Evolutionary conservation across 2,329 filamentous ascomycete genomes (phyloP), one percentile per base, ranked within the genome.

Genomic region (Cladosporium austrohemisphaericum): DNA sequence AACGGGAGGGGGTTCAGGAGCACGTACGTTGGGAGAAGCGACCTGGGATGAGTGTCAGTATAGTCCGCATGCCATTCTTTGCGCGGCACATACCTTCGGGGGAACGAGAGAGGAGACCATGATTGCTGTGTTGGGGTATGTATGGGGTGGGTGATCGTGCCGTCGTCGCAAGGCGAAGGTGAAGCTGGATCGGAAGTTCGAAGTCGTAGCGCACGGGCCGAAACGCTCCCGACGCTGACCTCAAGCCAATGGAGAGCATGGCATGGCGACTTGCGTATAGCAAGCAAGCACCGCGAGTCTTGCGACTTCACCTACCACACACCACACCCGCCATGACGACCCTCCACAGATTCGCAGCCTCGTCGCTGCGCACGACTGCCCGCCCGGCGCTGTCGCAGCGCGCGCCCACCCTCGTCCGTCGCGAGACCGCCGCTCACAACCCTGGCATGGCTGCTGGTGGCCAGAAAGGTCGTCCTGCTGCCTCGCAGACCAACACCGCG

Each of bases 101-200:
- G 94, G 94, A 67, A 98, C 96, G 74, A 98, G 86, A 80, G 94
- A 95, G 71, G 93, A 97, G 49, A 68, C 65, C 65, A 68, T 68
- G 55, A 47, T 58, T 65, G 61, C 58, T 47, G 49, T 47, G 44
- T 38, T 38, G 25, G 33, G 41, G 23, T 47, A 37, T 37, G 44
- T 28, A 47, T 38, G 33, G 33, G 44, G 9, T 38, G 33, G 41
- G 23, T 38, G 22, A 18, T 47, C 33, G 31, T 25, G 38, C 23
- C 44, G 44, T 33, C 43, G 43, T 46, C 43, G 43, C 44, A 38
- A 47, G 44, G n/a, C 19, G 38, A 41, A 41, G 20, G 49, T 32
- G 44, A 49, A 52, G 35, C 31, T 25, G 14, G 22, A 41, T 35
- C 29, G 28, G 26, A 41, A 35, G 29, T 19, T 37, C 43, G 20